A percentile compares a stretch with the other conserved stretches of the same genome.
Evolutionary conservation across 2,329 filamentous ascomycete species (phyloP).

Genomic region (Pseudogymnoascus sp.): DNA sequence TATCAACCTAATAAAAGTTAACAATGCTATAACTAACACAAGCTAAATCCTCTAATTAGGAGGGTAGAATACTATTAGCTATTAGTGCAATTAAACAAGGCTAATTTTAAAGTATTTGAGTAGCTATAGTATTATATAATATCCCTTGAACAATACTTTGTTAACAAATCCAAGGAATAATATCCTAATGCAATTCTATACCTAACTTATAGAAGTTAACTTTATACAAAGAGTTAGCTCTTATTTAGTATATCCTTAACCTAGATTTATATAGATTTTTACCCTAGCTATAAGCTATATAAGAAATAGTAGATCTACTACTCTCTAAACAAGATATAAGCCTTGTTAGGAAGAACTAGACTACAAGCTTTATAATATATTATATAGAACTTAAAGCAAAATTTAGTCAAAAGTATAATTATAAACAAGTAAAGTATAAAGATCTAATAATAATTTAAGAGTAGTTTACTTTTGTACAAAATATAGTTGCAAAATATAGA

Average conservation of each 20-base stretch:
- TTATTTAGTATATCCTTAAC: not conserved
- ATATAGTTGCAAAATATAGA: conserved; percentile 14
- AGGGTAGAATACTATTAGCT: no score
- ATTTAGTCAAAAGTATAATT: conserved; percentile 19
- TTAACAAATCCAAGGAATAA: no score
- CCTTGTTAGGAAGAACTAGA: not conserved
- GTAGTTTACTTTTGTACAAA: conserved; percentile 15
- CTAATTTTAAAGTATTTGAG: not conserved
- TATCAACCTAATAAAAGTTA: no score
- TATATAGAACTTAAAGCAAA: conserved; percentile 13
- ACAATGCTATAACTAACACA: no score
- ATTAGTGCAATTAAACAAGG: no score
- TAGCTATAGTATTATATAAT: not conserved
- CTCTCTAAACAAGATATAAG: not conserved
- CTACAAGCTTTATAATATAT: not conserved
- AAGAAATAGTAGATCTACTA: not conserved
- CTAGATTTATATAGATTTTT: not conserved
- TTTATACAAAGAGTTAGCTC: not conserved
- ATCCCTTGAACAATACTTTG: no score
- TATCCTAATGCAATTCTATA: not conserved
- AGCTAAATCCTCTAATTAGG: no score
- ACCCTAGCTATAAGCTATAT: not conserved
- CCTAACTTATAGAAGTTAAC: no score
- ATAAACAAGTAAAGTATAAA: conserved; percentile 17
- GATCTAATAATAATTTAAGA: conserved; percentile 17